Evolutionary conservation across 257 asterid species (phyloP).

Genomic region (Solanum pinnatisectum): DNA sequence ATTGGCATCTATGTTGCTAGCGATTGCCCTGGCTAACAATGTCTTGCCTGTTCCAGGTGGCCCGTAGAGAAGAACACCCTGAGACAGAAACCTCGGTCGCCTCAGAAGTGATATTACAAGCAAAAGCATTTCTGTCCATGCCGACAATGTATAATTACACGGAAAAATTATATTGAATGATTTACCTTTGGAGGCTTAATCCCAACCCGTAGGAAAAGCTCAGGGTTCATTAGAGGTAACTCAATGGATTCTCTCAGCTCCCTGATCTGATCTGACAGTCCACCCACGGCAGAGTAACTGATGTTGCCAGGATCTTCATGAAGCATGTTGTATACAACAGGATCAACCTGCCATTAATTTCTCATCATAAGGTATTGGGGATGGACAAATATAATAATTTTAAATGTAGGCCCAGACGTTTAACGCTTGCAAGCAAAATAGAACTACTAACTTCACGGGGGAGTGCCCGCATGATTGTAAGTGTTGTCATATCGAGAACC

Average conservation of each 20-base stretch:
- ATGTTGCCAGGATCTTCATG: slow-evolving; percentile 98
- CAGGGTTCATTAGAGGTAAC: slow-evolving; percentile 91
- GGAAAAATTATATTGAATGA: neutral
- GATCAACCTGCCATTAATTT: slow-evolving; percentile 65
- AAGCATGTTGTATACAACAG: slow-evolving; percentile 94
- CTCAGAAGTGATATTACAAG: neutral
- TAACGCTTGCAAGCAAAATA: neutral
- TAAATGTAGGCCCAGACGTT: neutral
- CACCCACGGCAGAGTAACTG: slow-evolving; percentile 97
- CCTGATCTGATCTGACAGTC: slow-evolving; percentile 85
- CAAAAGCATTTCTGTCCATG: neutral
- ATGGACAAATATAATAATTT: neutral
- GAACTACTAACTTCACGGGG: slow-evolving; percentile 78
- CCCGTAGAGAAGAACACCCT: slow-evolving; percentile 99
- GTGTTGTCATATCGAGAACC: slow-evolving; percentile 96
- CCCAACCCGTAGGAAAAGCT: slow-evolving; percentile 90
- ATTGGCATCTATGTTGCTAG: slow-evolving; percentile 95
- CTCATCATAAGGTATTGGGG: neutral
- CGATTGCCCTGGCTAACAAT: slow-evolving; percentile 92
- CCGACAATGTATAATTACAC: neutral
- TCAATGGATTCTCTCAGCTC: slow-evolving; percentile 94
- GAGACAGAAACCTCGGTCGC: slow-evolving; percentile 1
- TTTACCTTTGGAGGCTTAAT: slow-evolving; percentile 91
- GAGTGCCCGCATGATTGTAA: slow-evolving; percentile 95
- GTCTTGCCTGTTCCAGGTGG: slow-evolving; percentile 99